Percentiles rank a stretch among this genome's conserved stretches.
Conservation (phyloP, 345 rosid species). For the Erysimum cheiranthoides region DNA sequence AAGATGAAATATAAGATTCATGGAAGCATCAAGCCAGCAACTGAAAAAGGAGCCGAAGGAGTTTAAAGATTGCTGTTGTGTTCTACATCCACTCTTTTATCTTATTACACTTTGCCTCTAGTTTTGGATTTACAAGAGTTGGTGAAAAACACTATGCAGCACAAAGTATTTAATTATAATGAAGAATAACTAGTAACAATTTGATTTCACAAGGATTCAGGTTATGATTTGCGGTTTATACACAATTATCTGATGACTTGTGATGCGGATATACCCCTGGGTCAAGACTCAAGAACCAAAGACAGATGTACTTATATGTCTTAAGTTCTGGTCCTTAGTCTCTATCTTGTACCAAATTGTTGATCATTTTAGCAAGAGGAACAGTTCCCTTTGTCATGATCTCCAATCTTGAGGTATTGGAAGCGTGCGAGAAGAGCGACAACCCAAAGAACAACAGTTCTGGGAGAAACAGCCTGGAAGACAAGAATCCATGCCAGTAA, state of each 20-base stretch:
- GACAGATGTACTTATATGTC: slow-evolving; percentile 35
- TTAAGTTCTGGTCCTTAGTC: slow-evolving; percentile 52
- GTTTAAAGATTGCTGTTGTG: slow-evolving; percentile 26
- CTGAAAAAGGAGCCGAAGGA: background rate
- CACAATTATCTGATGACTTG: slow-evolving; percentile 34
- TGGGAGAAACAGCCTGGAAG: slow-evolving; percentile 87
- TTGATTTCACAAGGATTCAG: slow-evolving; percentile 21
- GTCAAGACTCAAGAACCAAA: slow-evolving; percentile 17
- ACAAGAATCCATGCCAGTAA: slow-evolving; percentile 97
- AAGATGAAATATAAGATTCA: slow-evolving; percentile 70
- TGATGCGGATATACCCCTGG: background rate
- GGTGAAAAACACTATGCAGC: slow-evolving; percentile 25
- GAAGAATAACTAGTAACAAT: slow-evolving; percentile 19
- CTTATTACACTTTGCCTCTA: slow-evolving; percentile 9
- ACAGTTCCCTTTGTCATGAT: slow-evolving; percentile 94
- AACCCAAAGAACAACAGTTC: slow-evolving; percentile 84
- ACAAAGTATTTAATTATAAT: slow-evolving; percentile 10
- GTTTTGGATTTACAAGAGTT: slow-evolving; percentile 29
- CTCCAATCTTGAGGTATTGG: slow-evolving; percentile 90
- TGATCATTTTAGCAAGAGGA: slow-evolving; percentile 87
- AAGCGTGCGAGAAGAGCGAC: slow-evolving; percentile 79
- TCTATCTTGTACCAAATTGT: slow-evolving; percentile 75
- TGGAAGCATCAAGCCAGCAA: background rate
- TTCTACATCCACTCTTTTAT: slow-evolving; percentile 23
- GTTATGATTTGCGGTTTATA: slow-evolving; percentile 17